Percentiles rank a stretch among this genome's conserved stretches.
These are phyloP conservation scores for Diplodia intermedia DNA, from an alignment of 2,329 filamentous ascomycete species.

Conservation along the genomic window DNA sequence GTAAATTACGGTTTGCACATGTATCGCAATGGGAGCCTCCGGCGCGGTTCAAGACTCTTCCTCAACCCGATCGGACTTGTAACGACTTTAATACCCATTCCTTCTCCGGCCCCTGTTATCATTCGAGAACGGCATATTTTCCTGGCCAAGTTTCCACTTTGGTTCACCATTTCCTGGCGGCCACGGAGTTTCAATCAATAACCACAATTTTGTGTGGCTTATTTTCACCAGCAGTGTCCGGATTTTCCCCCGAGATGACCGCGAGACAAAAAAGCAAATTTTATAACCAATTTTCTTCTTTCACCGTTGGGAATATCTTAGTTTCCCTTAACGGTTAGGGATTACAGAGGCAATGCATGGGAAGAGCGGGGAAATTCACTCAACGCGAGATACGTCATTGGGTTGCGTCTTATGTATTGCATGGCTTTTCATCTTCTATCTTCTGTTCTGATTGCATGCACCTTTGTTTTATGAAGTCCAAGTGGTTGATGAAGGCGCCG, in stretches of 20 bases:
- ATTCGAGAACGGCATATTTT: constrained; percentile 6
- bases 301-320: constrained; percentile 4
- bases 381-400: constrained; percentile 17
- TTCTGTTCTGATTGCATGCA: constrained; percentile 25
- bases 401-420: constrained; percentile 27
- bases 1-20: constrained; percentile 41
- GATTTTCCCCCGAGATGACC: constrained; percentile 1
- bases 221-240: background rate
- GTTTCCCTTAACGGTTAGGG: constrained; percentile 9
- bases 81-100: constrained; percentile 32
- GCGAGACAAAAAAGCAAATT: constrained; percentile 24
- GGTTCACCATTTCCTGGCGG: constrained; percentile 7
- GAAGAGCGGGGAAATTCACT: constrained; percentile 15
- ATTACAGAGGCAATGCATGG: constrained; percentile 20
- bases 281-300: constrained; percentile 7
- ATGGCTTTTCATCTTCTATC: constrained; percentile 16
- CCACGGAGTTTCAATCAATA: constrained; percentile 16
- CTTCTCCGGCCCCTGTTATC: constrained; percentile 4
- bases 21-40: background rate
- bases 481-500: constrained; percentile 4
- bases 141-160: constrained; percentile 2
- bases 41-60: constrained; percentile 9
- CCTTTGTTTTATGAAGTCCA: constrained; percentile 12
- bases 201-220: constrained; percentile 11
- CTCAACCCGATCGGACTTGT: constrained; percentile 16